Base-by-base conservation (phyloP, 1,284 basidiomycete genomes). In the Ustilago trichophora region DNA sequence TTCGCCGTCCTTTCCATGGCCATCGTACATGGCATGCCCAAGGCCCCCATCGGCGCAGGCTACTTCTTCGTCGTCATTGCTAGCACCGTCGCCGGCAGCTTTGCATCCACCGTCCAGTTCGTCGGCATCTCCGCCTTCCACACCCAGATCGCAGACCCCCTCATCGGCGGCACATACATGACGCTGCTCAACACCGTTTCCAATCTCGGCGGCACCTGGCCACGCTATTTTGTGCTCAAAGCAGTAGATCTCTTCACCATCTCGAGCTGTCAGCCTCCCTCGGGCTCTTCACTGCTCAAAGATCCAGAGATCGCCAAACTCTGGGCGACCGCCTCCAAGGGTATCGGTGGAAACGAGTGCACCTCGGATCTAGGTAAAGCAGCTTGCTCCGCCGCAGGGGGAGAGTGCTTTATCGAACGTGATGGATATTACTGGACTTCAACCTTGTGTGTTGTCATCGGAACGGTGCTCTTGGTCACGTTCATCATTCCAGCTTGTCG, bases 51-150 rank as follows among this genome's bases (percentile, higher is more conserved):
- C 27, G 59, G 71, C 10, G 31, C 43, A 6, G 87, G 86, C 7
- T 97, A 96, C 85, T 97, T 98, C 80, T 78, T 87, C 4, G 86
- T 93, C 66, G 85, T 98, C 36, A 84, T 88, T 29, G 72, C 89
- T 1, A 89, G 92, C 67, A 98, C 93, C 0, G 88, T 98, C 16
- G 73, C 92, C 16, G 88, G 89, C 16, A 91, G 90, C 21, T 92
- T 98, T 79, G 87, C 93, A 1, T 94, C 92, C 48, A 98, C 96
- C 7, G 90, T 98, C 10, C 95, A 98, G 82, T 99, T 98, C 77
- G 95, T 98, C 18, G 94, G 95, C 15, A 94, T 98, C 71, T 92
- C 93, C 9, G 95, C 96, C 4, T 98, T 98, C 86, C 95, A 98
- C 80, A 98, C 94, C 2, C 89, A 92, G 60, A 90, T 99, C 46